phyloP scores from a whole-genome alignment of 306 rosid species.

The Abrus pulchellus region DNA sequence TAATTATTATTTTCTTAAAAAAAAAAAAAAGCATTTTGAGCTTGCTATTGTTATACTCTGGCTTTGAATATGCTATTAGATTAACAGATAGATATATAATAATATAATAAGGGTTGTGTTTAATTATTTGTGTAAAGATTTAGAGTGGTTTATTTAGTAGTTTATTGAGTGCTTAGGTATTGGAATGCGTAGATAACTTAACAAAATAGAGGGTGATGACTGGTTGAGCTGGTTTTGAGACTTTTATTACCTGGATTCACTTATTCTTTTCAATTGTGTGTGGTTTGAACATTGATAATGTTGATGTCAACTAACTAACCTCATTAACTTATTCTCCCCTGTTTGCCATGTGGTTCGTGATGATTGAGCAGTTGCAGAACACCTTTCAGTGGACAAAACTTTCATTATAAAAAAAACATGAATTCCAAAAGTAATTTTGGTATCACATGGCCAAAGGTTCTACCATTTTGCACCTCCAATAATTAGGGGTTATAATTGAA shows the following conservation, averaged over 20 bases:
- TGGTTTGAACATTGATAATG: slow-evolving; percentile 1
- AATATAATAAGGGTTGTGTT: background rate
- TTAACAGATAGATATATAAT: background rate
- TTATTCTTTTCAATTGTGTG: slow-evolving; percentile 11
- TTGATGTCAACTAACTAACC: slow-evolving; percentile 23
- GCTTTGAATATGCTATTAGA: background rate
- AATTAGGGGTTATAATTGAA: background rate
- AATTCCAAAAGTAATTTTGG: background rate
- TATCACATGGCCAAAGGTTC: background rate
- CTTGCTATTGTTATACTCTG: background rate
- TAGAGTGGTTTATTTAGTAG: background rate
- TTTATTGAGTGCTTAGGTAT: slow-evolving; percentile 4
- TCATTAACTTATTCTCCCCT: background rate
- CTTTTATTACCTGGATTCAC: slow-evolving; percentile 31
- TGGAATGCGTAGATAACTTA: slow-evolving; percentile 20
- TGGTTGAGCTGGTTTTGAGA: slow-evolving; percentile 44
- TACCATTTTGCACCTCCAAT: background rate
- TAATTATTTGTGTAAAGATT: background rate
- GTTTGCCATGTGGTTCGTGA: slow-evolving; percentile 45
- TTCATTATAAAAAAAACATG: background rate
- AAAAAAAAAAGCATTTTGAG: too few relatives aligned
- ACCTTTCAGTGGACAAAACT: slow-evolving; percentile 10
- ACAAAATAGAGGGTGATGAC: slow-evolving; percentile 12
- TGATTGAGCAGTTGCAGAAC: slow-evolving; percentile 16
- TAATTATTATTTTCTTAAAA: too few relatives aligned